Evolutionary conservation across 1,139 yeast genomes (phyloP).

Genomic region (Scheffersomyces illinoinensis): DNA sequence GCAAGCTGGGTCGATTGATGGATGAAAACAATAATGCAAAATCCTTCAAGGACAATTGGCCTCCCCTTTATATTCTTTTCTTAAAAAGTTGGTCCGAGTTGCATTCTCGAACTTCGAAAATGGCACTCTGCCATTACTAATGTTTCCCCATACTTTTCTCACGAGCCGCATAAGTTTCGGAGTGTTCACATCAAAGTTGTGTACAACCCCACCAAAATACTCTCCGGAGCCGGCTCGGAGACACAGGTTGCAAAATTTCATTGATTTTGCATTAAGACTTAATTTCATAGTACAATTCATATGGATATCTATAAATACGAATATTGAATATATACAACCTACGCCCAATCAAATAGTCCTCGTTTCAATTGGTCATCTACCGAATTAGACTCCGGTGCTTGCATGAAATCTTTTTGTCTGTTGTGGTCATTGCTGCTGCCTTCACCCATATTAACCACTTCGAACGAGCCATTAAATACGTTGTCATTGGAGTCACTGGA

Average conservation of each 20-base stretch:
- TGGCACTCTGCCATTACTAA: not conserved
- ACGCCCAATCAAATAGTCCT: conserved; percentile 5
- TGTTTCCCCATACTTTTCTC: not conserved
- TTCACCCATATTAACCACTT: conserved; percentile 2
- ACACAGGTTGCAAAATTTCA: not conserved
- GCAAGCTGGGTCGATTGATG: not conserved
- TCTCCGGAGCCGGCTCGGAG: not conserved
- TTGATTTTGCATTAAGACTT: too few species aligned
- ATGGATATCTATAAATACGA: not conserved
- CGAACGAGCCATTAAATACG: not conserved
- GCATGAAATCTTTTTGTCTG: not conserved
- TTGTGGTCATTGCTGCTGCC: not conserved
- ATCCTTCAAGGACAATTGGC: not conserved
- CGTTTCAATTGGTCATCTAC: not conserved
- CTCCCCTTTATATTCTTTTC: not conserved
- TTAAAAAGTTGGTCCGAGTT: not conserved
- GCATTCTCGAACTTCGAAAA: not conserved
- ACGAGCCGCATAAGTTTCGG: not conserved
- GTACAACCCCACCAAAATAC: not conserved
- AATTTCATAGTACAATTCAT: not conserved
- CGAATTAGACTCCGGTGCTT: not conserved
- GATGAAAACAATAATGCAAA: not conserved
- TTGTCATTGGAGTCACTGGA: conserved; percentile 2
- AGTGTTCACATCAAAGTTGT: not conserved
- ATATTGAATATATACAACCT: not conserved